Base-by-base conservation (phyloP, 2,329 filamentous ascomycete species). In the Hypoxylon sp. region DNA sequence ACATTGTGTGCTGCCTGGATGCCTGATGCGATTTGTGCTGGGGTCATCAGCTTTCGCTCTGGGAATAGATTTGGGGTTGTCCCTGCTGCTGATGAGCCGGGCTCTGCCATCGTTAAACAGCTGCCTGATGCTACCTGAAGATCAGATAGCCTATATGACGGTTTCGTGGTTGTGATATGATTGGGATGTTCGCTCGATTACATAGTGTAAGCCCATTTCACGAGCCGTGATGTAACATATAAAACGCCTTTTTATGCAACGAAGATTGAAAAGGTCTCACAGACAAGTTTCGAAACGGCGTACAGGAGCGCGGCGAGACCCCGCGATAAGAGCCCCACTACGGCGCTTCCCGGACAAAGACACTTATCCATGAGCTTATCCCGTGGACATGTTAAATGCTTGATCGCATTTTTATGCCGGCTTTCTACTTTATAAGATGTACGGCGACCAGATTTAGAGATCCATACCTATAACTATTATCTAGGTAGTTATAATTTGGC, bases 401-500 rank as follows among this genome's bases (percentile, higher is more conserved):
- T 25, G 7, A 32, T 55, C 14, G 10, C 38, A n/a, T 10, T 17
- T n/a, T 10, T 3, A 25, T 43, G 17, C 25, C n/a, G 36, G 2
- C n/a, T 32, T 41, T 21, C n/a, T 9, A 23, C 30, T 23, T 23
- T 14, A 5, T 6, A n/a, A 10, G n/a, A 28, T 17, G 11, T 41
- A 43, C 21, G 17, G 2, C 9, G 5, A 17, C n/a, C 14, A 53
- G 21, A 2, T 3, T 4, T 3, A 32, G 32, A 21, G 9, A 17
- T n/a, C 13, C 30, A 17, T 23, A 19, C 5, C 5, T 23, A 9
- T 25, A 7, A 2, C 32, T n/a, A 45, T 41, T 14, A 17, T 55
- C 25, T 14, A 17, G 52, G 25, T 11, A 63, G 30, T 63, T 79
- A 83, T 74, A 88, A 81, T 73, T 82, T 87, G 0, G 85, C 79